Base-by-base conservation (phyloP, 495 filamentous ascomycete genomes). In the Talaromyces ruber region DNA sequence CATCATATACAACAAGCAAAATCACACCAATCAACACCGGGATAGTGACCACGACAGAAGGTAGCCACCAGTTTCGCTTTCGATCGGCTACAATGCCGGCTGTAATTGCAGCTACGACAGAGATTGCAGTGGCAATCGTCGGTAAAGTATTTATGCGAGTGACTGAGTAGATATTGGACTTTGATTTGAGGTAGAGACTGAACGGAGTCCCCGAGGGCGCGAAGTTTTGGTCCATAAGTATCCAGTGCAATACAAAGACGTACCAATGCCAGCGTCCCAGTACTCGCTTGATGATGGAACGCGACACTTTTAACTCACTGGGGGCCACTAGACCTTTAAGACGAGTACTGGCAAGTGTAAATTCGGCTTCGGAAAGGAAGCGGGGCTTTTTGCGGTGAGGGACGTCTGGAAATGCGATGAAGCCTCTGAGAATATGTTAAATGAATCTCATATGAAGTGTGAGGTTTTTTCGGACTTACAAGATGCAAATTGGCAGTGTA, bases 121-220 rank as follows among this genome's bases (percentile, higher is more conserved):
- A 69, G 24, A 76, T 62, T 3, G 70, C 73, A n/a, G 67, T 73
- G 4, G 64, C 67, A 14, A 73, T 71, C 4, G 63, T 69, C 25
- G 63, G 71, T 64, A 66, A 43, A 1, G 61, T 65, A 47, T 65
- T 67, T n/a, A 68, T 47, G n/a, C 59, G 50, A n/a, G 64, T 62
- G 21, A 68, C 60, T 8, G 62, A 64, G 30, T 66, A 66, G 6
- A 63, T 62, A 0, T 64, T 64, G 30, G 61, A 47, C 52, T 71
- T 70, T 21, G 69, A 69, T 57, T 74, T 74, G 32, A 74, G 61
- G 43, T 73, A 74, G 7, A 74, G 61, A 11, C 67, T 68, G 61
- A 72, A 72, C 1, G 66, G 69, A 16, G 64, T 60, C 3, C 63
- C 62, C 21, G 63, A 67, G 3, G 69, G 67, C n/a, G 64, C 54